Conservation (phyloP, 148 eudicot species). For the Nepenthes gracilis region DNA sequence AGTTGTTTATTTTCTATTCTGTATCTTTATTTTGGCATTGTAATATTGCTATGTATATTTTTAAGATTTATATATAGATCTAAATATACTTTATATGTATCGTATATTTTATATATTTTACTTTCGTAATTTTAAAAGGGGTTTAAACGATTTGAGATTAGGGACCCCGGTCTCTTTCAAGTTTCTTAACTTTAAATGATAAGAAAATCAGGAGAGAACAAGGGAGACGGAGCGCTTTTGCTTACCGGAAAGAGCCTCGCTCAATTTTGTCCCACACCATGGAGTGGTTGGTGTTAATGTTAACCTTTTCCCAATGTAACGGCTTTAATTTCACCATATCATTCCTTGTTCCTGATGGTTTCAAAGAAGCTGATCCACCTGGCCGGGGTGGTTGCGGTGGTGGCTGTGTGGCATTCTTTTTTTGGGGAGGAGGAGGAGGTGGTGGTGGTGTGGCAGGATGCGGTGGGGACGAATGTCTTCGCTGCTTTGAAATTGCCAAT, state of each 20-base stretch:
- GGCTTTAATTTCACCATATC: conserved; percentile 80
- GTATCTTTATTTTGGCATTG: too few relatives aligned
- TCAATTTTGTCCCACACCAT: conserved; percentile 81
- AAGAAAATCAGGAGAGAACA: neutral
- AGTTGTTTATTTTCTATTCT: too few relatives aligned
- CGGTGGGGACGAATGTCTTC: neutral
- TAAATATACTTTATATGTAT: too few relatives aligned
- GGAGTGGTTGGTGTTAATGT: conserved; percentile 54
- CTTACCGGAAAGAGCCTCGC: conserved; percentile 78
- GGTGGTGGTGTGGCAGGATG: conserved; percentile 15
- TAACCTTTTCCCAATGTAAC: conserved; percentile 93
- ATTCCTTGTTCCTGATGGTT: conserved; percentile 27
- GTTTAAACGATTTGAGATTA: too few relatives aligned
- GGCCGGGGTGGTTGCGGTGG: conserved; percentile 33
- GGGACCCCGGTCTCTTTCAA: too few relatives aligned
- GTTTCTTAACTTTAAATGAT: too few relatives aligned
- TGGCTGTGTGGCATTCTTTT: conserved; percentile 15
- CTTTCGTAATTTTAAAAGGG: too few relatives aligned
- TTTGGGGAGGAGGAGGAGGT: conserved; percentile 24
- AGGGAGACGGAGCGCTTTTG: too few relatives aligned
- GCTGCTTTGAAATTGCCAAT: too few relatives aligned
- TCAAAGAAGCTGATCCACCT: conserved; percentile 13
- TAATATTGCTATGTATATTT: too few relatives aligned
- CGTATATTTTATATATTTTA: too few relatives aligned
- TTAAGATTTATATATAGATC: too few relatives aligned